These are phyloP conservation scores for Umbilicus rupestris DNA, from an alignment of 164 flowering plant genomes.

Conservation along the genomic window DNA sequence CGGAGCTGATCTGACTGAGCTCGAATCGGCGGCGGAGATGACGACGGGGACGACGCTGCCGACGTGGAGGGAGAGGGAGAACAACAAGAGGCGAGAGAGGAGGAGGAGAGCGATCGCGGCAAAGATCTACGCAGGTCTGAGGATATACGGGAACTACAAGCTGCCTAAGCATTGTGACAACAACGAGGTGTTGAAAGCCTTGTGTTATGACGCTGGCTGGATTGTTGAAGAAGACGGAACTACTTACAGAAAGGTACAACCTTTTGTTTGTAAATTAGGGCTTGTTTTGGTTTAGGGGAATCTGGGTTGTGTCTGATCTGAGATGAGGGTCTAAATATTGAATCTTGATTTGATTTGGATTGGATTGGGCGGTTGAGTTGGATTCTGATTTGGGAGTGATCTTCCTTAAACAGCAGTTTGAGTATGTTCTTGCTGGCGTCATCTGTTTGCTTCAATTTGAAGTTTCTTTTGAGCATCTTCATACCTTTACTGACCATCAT, in stretches of 20 bases:
- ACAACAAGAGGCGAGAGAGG: slow-evolving; percentile 4
- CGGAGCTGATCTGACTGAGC: neutral
- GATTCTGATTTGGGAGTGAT: neutral
- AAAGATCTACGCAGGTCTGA: slow-evolving; percentile 74
- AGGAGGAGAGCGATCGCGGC: slow-evolving; percentile 73
- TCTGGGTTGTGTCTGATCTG: slow-evolving; percentile 6
- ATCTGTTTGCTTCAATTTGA: neutral
- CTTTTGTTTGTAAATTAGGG: neutral
- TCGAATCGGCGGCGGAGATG: neutral
- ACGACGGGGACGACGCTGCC: neutral
- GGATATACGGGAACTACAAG: slow-evolving; percentile 77
- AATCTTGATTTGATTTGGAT: neutral
- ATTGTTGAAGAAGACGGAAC: slow-evolving; percentile 53
- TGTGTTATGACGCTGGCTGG: slow-evolving; percentile 62
- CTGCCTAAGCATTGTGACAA: slow-evolving; percentile 39
- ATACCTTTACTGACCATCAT: no score
- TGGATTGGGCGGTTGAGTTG: neutral
- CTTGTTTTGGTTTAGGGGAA: neutral
- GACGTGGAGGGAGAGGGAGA: slow-evolving; percentile 6
- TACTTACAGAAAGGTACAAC: slow-evolving; percentile 49
- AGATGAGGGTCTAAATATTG: neutral
- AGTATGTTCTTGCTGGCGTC: neutral
- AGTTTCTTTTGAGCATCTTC: no score
- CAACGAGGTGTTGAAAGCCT: slow-evolving; percentile 73
- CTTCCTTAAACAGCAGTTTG: neutral